phyloP scores from a whole-genome alignment of 2,329 filamentous ascomycete genomes.

The Aphanoascus verrucosus region DNA sequence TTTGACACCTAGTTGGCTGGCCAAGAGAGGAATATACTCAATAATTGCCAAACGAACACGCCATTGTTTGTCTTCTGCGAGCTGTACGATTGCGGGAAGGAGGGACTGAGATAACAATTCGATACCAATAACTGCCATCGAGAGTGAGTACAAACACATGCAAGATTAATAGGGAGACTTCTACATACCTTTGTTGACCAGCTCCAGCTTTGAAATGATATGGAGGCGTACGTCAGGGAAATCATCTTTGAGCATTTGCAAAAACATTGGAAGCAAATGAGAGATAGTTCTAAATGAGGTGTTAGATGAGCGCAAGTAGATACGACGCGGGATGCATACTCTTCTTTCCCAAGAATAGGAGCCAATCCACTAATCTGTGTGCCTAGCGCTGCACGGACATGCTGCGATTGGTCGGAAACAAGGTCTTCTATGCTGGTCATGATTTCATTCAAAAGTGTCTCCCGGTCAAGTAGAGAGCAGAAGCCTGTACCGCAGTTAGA shows the following conservation, averaged over 20 bases:
- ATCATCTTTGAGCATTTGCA: slow-evolving; percentile 99
- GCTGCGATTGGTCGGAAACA: slow-evolving; percentile 90
- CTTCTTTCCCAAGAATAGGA: slow-evolving; percentile 93
- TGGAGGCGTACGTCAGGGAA: slow-evolving; percentile 96
- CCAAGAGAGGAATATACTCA: slow-evolving; percentile 94
- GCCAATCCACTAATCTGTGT: slow-evolving; percentile 95
- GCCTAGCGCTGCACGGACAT: slow-evolving; percentile 87
- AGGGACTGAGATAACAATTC: slow-evolving; percentile 93
- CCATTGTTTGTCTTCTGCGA: slow-evolving; percentile 99
- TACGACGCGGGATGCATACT: slow-evolving; percentile 46
- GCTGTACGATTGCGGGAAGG: slow-evolving; percentile 89
- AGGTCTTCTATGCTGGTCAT: slow-evolving; percentile 95
- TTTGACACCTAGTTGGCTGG: slow-evolving; percentile 86
- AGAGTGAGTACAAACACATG: slow-evolving; percentile 10
- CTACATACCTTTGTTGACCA: slow-evolving; percentile 77
- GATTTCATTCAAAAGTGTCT: slow-evolving; percentile 83
- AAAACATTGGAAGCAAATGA: slow-evolving; percentile 94
- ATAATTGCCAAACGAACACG: slow-evolving; percentile 95
- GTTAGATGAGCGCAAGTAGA: slow-evolving; percentile 11
- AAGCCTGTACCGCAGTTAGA: slow-evolving; percentile 51
- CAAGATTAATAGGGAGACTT: neutral
- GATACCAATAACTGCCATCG: slow-evolving; percentile 74
- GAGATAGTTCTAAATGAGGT: slow-evolving; percentile 64
- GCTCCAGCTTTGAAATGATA: slow-evolving; percentile 98
- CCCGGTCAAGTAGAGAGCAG: slow-evolving; percentile 77